Base-by-base conservation (phyloP, 1,284 basidiomycete genomes). In the Trichosporon ovoides region DNA sequence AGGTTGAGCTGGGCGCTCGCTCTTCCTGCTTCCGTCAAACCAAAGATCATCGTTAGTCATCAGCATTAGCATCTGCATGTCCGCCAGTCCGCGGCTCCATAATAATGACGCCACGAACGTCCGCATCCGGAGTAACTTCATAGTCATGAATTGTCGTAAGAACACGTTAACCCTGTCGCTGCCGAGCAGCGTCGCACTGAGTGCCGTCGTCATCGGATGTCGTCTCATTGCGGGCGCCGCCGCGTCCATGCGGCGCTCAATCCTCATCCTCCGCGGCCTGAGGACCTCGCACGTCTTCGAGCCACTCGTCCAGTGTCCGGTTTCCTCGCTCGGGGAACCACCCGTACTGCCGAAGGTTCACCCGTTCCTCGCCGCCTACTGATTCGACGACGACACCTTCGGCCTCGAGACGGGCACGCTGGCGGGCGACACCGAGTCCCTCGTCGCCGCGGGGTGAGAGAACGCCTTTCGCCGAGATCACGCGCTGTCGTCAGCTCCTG, bases 371-470 rank as follows among this genome's bases (percentile, higher is more conserved):
- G 0, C 75, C 75, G 0, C 65, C 53, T 7, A 76, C 64, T 7
- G 70, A 69, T 24, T 70, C 78, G 6, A 89, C 87, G 54, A 85
- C 83, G 14, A 90, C 83, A 7, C 85, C 87, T 69, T 90, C 88
- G 0, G 82, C 83, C 60, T 84, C 82, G 13, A 91, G 80, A 4
- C 81, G 83, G 37, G 85, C 82, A 35, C 82, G 77, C 68, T 91
- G 88, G 0, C 83, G 76, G 55, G 81, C 81, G 0, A 88, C 88
- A 7, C 87, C 85, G 16, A 78, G 76, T 18, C 85, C 86, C 6
- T 84, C 85, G 6, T 90, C 88, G 0, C 88, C 89, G 38, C 90
- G 81, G 2, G 88, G 91, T 0, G 89, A 90, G 58, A 93, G 90
- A 1, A 70, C 38, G 11, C 77, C 77, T 38, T 71, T 72, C 2